Conservation (phyloP, 2,329 filamentous ascomycete species). For the Phialocephala subalpina region DNA sequence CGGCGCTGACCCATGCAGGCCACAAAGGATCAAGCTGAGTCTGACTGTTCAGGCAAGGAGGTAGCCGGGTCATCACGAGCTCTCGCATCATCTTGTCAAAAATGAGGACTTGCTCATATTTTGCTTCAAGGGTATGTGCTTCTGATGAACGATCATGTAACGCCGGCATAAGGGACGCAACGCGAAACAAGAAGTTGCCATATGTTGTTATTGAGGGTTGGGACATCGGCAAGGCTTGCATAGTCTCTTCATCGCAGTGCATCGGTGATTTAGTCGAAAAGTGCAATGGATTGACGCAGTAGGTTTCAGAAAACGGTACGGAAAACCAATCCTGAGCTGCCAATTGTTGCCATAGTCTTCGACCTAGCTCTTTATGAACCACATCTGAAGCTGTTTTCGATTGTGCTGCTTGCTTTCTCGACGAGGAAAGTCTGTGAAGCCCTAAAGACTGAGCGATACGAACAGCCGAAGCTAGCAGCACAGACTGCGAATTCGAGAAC, state of each 20-base stretch:
- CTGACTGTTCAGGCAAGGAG: slow-evolving; percentile 32
- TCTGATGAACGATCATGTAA: slow-evolving; percentile 26
- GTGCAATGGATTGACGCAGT: slow-evolving; percentile 33
- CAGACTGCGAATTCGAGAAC: slow-evolving; percentile 55
- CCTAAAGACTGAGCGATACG: slow-evolving; percentile 57
- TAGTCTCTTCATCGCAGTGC: slow-evolving; percentile 32
- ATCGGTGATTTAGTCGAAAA: slow-evolving; percentile 25
- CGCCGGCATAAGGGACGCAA: slow-evolving; percentile 32
- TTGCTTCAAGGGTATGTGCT: slow-evolving; percentile 23
- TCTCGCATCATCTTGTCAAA: slow-evolving; percentile 35
- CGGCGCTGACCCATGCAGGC: slow-evolving; percentile 29
- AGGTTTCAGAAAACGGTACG: slow-evolving; percentile 35
- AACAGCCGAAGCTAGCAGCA: slow-evolving; percentile 53
- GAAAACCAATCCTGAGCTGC: slow-evolving; percentile 35
- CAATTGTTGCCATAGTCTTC: slow-evolving; percentile 33
- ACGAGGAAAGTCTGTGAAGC: slow-evolving; percentile 49
- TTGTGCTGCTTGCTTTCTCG: slow-evolving; percentile 30
- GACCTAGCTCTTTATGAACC: slow-evolving; percentile 27
- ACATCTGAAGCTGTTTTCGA: slow-evolving; percentile 19
- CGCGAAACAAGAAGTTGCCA: slow-evolving; percentile 29
- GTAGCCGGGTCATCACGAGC: slow-evolving; percentile 30
- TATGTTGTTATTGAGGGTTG: slow-evolving; percentile 29
- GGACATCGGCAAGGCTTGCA: slow-evolving; percentile 20
- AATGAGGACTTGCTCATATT: slow-evolving; percentile 31
- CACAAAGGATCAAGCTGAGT: slow-evolving; percentile 26